Evolutionary conservation across 208 protist species (phyloP).

Genomic region (Trypanosoma scelopori): DNA sequence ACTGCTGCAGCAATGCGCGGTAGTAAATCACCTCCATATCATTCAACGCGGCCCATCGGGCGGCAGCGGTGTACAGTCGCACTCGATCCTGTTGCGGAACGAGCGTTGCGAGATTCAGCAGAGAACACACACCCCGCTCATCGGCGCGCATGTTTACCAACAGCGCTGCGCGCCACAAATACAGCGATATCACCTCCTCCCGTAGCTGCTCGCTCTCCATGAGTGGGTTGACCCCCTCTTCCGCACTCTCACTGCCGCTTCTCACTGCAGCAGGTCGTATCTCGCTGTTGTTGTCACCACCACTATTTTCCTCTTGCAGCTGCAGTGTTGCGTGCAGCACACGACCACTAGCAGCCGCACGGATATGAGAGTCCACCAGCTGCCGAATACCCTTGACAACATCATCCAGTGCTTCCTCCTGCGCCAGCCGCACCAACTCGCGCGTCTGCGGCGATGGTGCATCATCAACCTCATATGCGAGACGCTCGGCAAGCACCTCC

Average conservation of each 20-base stretch:
- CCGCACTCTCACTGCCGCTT: slow-evolving; percentile 35
- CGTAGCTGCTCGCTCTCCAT: slow-evolving; percentile 42
- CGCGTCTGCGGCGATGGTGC: slow-evolving; percentile 49
- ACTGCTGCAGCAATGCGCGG: slow-evolving; percentile 60
- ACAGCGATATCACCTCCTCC: slow-evolving; percentile 58
- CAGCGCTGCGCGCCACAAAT: slow-evolving; percentile 78
- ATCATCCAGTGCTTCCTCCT: slow-evolving; percentile 49
- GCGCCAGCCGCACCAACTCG: slow-evolving; percentile 45
- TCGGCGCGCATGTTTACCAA: slow-evolving; percentile 74
- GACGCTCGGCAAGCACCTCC: slow-evolving; percentile 62
- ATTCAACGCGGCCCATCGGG: slow-evolving; percentile 72
- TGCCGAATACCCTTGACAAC: slow-evolving; percentile 58
- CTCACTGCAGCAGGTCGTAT: slow-evolving; percentile 28
- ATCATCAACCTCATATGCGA: slow-evolving; percentile 60
- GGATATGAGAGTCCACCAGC: slow-evolving; percentile 37
- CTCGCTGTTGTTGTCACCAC: slow-evolving; percentile 16
- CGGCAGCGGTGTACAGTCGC: slow-evolving; percentile 51
- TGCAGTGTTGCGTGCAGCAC: slow-evolving; percentile 31
- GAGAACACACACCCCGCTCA: slow-evolving; percentile 57
- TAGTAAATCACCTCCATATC: slow-evolving; percentile 88
- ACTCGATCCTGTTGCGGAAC: slow-evolving; percentile 39
- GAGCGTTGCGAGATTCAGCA: slow-evolving; percentile 61
- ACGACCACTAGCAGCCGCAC: slow-evolving; percentile 35
- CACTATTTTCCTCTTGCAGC: neutral
- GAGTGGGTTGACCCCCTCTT: slow-evolving; percentile 56